Evolutionary conservation across 805 yeast species (phyloP).

Genomic region (Saccharomycopsis javanensis): DNA sequence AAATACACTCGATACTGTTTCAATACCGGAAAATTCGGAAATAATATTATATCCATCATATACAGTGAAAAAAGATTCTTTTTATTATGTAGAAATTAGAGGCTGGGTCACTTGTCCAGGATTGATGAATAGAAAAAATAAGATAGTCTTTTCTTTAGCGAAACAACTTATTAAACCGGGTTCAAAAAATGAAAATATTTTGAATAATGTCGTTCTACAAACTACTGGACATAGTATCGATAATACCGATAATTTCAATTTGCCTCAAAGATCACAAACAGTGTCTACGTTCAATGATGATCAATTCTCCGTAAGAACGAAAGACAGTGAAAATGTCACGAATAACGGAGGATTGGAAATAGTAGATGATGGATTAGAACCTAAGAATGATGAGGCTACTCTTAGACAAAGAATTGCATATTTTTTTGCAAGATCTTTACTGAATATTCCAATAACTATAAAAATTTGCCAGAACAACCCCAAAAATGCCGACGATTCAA

Average conservation of each 20-base stretch:
- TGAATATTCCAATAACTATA: conserved; percentile 44
- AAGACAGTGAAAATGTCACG: conserved; percentile 2
- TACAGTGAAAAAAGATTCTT: conserved; percentile 28
- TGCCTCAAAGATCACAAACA: background rate
- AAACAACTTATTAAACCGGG: conserved; percentile 48
- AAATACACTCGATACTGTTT: background rate
- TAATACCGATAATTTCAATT: background rate
- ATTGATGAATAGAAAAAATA: conserved; percentile 57
- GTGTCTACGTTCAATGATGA: conserved; percentile 1
- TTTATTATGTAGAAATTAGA: conserved; percentile 50
- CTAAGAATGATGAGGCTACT: conserved; percentile 31
- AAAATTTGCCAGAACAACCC: conserved; percentile 36
- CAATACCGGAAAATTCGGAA: conserved; percentile 36
- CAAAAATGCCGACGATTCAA: conserved; percentile 30
- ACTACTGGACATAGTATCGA: conserved; percentile 18
- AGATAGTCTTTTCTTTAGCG: conserved; percentile 57
- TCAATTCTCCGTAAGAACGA: background rate
- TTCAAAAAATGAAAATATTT: conserved; percentile 18
- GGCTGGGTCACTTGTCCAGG: conserved; percentile 74
- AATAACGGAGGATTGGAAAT: conserved; percentile 9
- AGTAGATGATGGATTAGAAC: background rate
- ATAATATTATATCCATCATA: conserved; percentile 54
- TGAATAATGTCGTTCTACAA: conserved; percentile 7
- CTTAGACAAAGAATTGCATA: conserved; percentile 58
- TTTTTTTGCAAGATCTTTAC: conserved; percentile 59